A percentile compares a stretch with the other conserved stretches of the same genome.
Conservation (phyloP, 495 filamentous ascomycete species). For the Penicillium manginii region DNA sequence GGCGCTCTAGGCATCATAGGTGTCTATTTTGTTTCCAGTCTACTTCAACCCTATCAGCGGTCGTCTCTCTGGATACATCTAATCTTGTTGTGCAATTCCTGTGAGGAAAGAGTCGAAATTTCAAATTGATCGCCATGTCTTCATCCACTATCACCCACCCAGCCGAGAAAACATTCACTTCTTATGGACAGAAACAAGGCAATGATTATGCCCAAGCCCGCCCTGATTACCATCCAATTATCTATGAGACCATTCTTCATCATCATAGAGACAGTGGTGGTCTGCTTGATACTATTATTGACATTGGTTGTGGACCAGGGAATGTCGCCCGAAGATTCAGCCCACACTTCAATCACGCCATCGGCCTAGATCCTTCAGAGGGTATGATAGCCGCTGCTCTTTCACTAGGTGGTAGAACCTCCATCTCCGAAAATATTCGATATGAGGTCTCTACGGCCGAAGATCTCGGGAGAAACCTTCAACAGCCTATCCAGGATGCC, state of each 20-base stretch:
- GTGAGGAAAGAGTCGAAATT: background rate
- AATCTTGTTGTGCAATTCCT: background rate
- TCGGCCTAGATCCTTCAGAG: constrained; percentile 55
- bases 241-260: constrained; percentile 53
- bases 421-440: constrained; percentile 33
- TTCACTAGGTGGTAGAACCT: constrained; percentile 35
- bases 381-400: constrained; percentile 58
- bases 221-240: constrained; percentile 39
- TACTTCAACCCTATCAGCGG: background rate
- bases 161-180: constrained; percentile 44
- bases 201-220: constrained; percentile 48
- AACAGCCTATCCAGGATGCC: constrained; percentile 21
- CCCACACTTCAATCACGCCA: constrained; percentile 45
- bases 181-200: constrained; percentile 48
- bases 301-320: constrained; percentile 63
- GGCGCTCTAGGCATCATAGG: too few relatives aligned
- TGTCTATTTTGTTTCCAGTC: background rate
- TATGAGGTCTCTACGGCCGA: constrained; percentile 53
- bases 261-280: constrained; percentile 56
- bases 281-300: constrained; percentile 46
- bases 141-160: background rate
- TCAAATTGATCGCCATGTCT: constrained; percentile 10
- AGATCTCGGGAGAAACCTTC: constrained; percentile 31
- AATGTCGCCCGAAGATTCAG: constrained; percentile 43
- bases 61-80: background rate